Evolutionary conservation across 2,329 filamentous ascomycete genomes (phyloP).

Genomic region (Fonsecaea erecta): DNA sequence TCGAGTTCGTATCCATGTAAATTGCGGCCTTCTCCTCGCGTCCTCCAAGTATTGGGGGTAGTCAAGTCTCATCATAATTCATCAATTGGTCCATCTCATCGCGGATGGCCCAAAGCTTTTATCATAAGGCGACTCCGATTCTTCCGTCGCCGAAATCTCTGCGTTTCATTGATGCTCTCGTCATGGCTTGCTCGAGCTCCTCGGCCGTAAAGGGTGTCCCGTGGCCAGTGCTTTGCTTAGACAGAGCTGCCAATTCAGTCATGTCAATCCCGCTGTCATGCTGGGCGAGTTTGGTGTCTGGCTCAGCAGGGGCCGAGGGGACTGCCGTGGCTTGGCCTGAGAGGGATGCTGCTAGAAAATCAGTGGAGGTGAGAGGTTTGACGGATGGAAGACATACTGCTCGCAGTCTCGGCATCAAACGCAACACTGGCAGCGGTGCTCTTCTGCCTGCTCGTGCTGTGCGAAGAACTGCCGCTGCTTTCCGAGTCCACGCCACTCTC

Average conservation of each 20-base stretch:
- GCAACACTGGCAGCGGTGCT: conserved; percentile 23
- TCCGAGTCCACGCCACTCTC: conserved; percentile 16
- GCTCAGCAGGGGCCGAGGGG: conserved; percentile 25
- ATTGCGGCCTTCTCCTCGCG: background rate
- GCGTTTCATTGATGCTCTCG: conserved; percentile 30
- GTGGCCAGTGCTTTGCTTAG: conserved; percentile 28
- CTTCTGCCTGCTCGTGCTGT: conserved; percentile 26
- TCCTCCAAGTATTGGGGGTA: background rate
- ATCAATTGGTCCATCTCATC: background rate
- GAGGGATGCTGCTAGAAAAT: conserved; percentile 24
- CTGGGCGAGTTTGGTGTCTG: conserved; percentile 25
- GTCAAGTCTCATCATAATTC: background rate
- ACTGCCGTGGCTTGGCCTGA: conserved; percentile 26
- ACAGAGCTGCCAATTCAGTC: conserved; percentile 10
- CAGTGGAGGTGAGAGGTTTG: background rate
- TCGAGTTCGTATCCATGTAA: background rate
- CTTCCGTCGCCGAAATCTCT: conserved; percentile 16
- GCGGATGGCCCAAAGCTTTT: background rate
- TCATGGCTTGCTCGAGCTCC: conserved; percentile 38
- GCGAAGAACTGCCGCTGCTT: conserved; percentile 12
- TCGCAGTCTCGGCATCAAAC: conserved; percentile 27
- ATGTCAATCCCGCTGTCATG: conserved; percentile 26
- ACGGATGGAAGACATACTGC: conserved; percentile 24
- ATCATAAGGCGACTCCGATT: conserved; percentile 19
- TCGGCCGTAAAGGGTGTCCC: conserved; percentile 36